Percentiles rank a stretch among this genome's conserved stretches.
Evolutionary conservation across 2,329 filamentous ascomycete genomes (phyloP).

Genomic region (Aspergillus viridinutans): DNA sequence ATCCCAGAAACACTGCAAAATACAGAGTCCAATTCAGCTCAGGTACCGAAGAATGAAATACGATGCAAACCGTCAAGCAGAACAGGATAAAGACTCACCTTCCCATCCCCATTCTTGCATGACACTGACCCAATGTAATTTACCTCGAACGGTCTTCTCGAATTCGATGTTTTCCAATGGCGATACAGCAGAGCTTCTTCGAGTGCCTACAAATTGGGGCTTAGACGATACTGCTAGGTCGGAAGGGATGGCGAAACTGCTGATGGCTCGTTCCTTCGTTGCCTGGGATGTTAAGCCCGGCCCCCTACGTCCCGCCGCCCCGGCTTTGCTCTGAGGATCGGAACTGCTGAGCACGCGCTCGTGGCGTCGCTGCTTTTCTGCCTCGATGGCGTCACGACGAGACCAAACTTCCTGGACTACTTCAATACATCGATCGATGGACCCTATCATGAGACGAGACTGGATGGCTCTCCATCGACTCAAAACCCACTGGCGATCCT

Average conservation of each 20-base stretch:
- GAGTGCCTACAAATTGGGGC: conserved; percentile 14
- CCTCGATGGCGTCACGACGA: conserved; percentile 54
- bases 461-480: conserved; percentile 60
- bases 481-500: conserved; percentile 62
- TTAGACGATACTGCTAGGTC: conserved; percentile 7
- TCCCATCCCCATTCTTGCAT: conserved; percentile 73
- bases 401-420: conserved; percentile 65
- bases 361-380: conserved; percentile 33
- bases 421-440: conserved; percentile 61
- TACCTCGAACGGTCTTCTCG: conserved; percentile 62
- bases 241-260: background rate
- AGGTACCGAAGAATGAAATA: conserved; percentile 2
- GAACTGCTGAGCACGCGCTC: conserved; percentile 24
- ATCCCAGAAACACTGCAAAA: conserved; percentile 39
- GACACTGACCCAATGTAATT: conserved; percentile 65
- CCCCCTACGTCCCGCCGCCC: no score
- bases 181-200: conserved; percentile 28
- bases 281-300: background rate
- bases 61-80: background rate
- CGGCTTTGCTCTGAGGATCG: conserved; percentile 9
- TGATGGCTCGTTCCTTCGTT: background rate
- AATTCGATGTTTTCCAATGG: conserved; percentile 47
- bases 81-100: conserved; percentile 45
- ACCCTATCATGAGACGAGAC: conserved; percentile 61
- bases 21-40: background rate